A percentile compares a stretch with the other conserved stretches of the same genome.
These are phyloP conservation scores for Hibiscus syriacus DNA, from an alignment of 345 rosid species.

Conservation along the genomic window DNA sequence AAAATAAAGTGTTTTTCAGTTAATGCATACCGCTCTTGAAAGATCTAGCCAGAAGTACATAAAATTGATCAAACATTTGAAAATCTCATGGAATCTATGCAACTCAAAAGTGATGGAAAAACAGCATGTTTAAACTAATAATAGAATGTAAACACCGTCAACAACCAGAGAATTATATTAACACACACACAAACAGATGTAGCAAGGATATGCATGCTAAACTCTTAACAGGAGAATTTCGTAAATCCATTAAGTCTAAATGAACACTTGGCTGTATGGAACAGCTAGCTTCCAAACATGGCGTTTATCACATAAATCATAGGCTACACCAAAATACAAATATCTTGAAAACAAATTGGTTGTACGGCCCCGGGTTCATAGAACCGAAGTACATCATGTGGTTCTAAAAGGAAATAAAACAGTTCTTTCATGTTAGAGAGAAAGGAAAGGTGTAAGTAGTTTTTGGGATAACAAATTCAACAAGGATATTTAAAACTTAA, in stretches of 20 bases:
- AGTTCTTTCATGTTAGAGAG: background rate
- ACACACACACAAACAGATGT: too few relatives aligned
- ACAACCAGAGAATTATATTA: too few relatives aligned
- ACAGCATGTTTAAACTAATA: background rate
- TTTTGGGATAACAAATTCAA: background rate
- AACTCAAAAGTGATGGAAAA: background rate
- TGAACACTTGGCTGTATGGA: background rate
- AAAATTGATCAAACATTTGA: background rate
- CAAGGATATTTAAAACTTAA: background rate
- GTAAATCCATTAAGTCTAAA: background rate
- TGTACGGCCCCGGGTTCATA: background rate
- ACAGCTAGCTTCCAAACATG: background rate
- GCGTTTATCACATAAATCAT: background rate
- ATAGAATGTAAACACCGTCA: background rate
- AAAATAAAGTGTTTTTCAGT: background rate
- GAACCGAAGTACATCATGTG: background rate
- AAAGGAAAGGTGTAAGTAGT: background rate
- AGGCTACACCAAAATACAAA: background rate
- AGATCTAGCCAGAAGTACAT: background rate
- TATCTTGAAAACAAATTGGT: background rate
- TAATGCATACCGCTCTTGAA: background rate
- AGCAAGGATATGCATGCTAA: background rate
- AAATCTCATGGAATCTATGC: background rate
- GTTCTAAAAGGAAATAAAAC: background rate
- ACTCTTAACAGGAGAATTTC: background rate